Evolutionary conservation across 371 early-diverging fungal species (phyloP).

Genomic region (Dinochytrium kinnereticum): DNA sequence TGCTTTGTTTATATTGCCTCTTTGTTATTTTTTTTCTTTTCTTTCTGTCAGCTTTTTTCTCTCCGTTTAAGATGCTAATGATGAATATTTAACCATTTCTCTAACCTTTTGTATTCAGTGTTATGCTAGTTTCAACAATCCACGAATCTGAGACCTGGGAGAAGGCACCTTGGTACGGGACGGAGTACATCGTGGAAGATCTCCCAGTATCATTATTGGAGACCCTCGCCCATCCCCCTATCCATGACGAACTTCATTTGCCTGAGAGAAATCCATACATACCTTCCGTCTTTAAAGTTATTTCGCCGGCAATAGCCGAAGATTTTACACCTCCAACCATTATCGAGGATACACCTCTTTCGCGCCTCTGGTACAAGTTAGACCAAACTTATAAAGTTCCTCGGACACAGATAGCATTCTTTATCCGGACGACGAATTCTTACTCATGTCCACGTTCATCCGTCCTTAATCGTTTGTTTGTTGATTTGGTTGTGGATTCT

Average conservation of each 20-base stretch:
- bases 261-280: constrained; percentile 83
- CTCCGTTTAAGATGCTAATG: too few relatives aligned
- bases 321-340: constrained; percentile 32
- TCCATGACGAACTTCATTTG: constrained; percentile 66
- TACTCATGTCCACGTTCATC: constrained; percentile 53
- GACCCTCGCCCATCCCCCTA: constrained; percentile 52
- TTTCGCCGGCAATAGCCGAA: not conserved
- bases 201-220: constrained; percentile 51
- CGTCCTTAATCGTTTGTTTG: constrained; percentile 67
- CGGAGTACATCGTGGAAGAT: constrained; percentile 76
- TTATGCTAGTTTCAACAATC: constrained; percentile 48
- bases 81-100: not conserved
- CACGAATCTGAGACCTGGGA: constrained; percentile 45
- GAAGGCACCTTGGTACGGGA: constrained; percentile 80
- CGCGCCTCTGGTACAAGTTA: constrained; percentile 88
- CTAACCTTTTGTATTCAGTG: not conserved
- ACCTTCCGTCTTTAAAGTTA: constrained; percentile 59
- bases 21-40: too few relatives aligned
- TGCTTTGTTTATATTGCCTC: not conserved
- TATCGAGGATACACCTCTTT: constrained; percentile 67
- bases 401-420: constrained; percentile 65
- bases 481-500: constrained; percentile 76
- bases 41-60: constrained; percentile 28
- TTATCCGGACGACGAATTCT: constrained; percentile 36
- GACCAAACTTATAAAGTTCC: constrained; percentile 90